Conservation (phyloP, 192 early-diverging fungal genomes). For the Coemansia sp. region DNA sequence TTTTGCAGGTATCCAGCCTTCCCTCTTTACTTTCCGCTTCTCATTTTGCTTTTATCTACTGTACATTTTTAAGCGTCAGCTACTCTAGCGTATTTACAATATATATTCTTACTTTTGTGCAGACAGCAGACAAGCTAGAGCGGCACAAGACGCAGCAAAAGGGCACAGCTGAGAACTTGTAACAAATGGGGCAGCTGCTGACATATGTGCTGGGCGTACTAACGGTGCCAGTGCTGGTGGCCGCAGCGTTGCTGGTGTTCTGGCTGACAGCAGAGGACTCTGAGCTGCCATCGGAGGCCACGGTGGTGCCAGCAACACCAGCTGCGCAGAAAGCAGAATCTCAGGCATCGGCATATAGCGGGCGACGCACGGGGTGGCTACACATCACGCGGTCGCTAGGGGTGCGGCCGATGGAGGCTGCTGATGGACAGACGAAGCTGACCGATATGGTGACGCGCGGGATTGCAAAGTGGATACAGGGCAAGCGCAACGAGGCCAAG, state of each 20-base stretch:
- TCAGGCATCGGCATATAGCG: conserved; percentile 29
- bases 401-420: conserved; percentile 12
- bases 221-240: conserved; percentile 34
- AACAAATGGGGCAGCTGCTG: conserved; percentile 29
- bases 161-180: neutral
- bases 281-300: conserved; percentile 3
- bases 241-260: conserved; percentile 20
- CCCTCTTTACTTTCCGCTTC: no score
- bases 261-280: conserved; percentile 28
- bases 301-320: neutral
- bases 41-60: no score
- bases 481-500: conserved; percentile 20
- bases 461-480: conserved; percentile 43
- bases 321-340: neutral
- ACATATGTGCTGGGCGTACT: conserved; percentile 44
- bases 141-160: no score
- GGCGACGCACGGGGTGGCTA: conserved; percentile 49
- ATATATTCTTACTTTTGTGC: no score
- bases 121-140: no score
- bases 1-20: no score
- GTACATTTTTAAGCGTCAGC: no score
- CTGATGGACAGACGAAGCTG: conserved; percentile 24
- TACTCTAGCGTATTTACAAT: no score
- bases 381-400: conserved; percentile 44
- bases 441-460: conserved; percentile 46